A percentile compares a stretch with the other conserved stretches of the same genome.
These are phyloP conservation scores for Mentha longifolia DNA, from an alignment of 257 asterid genomes.

Conservation along the genomic window DNA sequence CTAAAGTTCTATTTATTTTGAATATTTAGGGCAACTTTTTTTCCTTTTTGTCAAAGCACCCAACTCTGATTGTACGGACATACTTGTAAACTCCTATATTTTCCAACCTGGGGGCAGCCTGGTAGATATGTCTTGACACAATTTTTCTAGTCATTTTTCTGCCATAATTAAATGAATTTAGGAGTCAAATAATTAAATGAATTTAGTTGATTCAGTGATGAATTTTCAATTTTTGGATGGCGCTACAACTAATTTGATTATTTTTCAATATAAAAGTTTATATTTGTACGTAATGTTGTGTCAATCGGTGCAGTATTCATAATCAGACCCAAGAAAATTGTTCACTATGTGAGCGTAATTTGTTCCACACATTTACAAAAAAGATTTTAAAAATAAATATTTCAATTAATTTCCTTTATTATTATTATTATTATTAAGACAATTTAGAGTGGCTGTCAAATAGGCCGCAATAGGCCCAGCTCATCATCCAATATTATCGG, in stretches of 20 bases:
- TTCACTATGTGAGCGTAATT: too few species aligned
- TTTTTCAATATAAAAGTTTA: too few species aligned
- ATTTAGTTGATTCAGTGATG: neutral
- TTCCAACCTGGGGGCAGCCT: slow-evolving; percentile 32
- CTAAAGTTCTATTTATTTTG: neutral
- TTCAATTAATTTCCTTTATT: too few species aligned
- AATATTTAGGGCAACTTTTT: slow-evolving; percentile 22
- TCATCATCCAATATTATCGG: neutral
- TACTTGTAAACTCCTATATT: slow-evolving; percentile 10
- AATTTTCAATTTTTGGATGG: neutral
- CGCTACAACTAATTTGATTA: neutral
- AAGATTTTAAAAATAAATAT: too few species aligned
- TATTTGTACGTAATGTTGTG: neutral
- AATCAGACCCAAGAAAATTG: too few species aligned
- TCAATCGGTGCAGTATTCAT: neutral
- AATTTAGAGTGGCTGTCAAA: neutral
- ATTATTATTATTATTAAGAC: too few species aligned
- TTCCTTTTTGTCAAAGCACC: slow-evolving; percentile 42
- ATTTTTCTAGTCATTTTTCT: neutral
- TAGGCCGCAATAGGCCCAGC: neutral
- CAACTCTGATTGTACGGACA: slow-evolving; percentile 46
- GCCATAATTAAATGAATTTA: neutral
- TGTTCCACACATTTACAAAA: too few species aligned
- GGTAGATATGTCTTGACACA: neutral
- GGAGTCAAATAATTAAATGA: neutral